Evolutionary conservation across 495 filamentous ascomycete genomes (phyloP), one percentile per base, ranked within the genome.

Genomic region (Hapsidospora chrysogenum): DNA sequence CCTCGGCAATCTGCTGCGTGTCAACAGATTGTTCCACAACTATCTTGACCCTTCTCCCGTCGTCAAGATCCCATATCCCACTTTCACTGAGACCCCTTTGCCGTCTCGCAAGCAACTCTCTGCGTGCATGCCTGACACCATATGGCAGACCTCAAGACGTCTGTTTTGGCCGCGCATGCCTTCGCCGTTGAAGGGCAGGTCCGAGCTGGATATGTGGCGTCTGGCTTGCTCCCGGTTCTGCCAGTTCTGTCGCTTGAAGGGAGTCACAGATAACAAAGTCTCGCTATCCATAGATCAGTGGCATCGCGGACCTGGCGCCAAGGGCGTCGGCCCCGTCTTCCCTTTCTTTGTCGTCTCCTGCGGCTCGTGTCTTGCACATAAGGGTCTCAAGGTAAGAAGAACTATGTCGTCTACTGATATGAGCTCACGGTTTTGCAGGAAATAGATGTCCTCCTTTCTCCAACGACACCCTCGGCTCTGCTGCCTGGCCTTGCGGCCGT

Each of bases 201-300:
- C 63, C 20, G 74, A 80, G 42, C 53, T 72, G 17, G 60, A 67
- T 17, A 78, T 80, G 73, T 77, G 73, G 67, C 66, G 60, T 35
- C 48, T 80, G 25, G 56, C 64, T 22, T 64, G 63, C 44, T 59
- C 61, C 6, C 50, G 41, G 8, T 49, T 28, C n/a, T 80, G 75
- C 48, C 63, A 76, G 43, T 60, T 64, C 35, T 77, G 75, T 45
- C 47, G 42, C 4, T 63, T 53, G 37, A 16, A 15, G 25, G 47
- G 42, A 39, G 25, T 29, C 27, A 48, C 23, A 14, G 17, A 32
- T 26, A 17, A 35, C 17, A 6, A 31, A 17, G 29, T 43, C 7
- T 42, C 53, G 3, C 54, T 60, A 33, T 49, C 57, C 11, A 26
- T 6, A 26, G 11, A 26, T 26, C 6, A 6, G 10, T 74, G 57